A percentile compares a stretch with the other conserved stretches of the same genome.
These are phyloP conservation scores for Yamadazyma oceani DNA, from an alignment of 1,139 yeast genomes.

Conservation along the genomic window DNA sequence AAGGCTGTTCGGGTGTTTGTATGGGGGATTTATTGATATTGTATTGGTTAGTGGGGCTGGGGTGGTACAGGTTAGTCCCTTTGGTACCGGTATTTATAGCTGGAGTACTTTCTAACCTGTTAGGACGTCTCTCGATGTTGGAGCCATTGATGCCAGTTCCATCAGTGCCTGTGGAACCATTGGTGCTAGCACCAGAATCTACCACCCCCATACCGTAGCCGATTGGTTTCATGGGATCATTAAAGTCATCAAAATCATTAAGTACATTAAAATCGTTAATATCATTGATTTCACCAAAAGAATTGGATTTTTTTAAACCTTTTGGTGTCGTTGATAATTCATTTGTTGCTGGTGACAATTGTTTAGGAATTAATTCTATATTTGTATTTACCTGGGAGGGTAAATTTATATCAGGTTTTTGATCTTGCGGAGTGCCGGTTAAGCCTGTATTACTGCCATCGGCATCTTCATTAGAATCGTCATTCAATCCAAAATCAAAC, in stretches of 20 bases:
- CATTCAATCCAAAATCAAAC: conserved; percentile 30
- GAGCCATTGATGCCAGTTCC: background rate
- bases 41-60: background rate
- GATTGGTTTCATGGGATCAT: background rate
- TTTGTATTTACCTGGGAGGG: too few relatives aligned
- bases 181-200: too few relatives aligned
- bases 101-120: too few relatives aligned
- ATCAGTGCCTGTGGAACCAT: background rate
- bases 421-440: too few relatives aligned
- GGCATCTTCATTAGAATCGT: background rate
- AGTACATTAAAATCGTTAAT: conserved; percentile 3
- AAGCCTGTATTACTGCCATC: background rate
- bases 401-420: too few relatives aligned
- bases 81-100: background rate
- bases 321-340: background rate
- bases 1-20: background rate
- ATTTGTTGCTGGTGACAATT: too few relatives aligned
- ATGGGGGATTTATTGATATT: background rate
- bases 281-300: background rate
- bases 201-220: too few relatives aligned
- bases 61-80: too few relatives aligned
- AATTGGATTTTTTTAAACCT: background rate
- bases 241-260: background rate
- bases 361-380: too few relatives aligned
- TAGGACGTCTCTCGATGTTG: too few relatives aligned